Base-by-base conservation (phyloP, 2,329 filamentous ascomycete species). In the Geosmithia putterillii region DNA sequence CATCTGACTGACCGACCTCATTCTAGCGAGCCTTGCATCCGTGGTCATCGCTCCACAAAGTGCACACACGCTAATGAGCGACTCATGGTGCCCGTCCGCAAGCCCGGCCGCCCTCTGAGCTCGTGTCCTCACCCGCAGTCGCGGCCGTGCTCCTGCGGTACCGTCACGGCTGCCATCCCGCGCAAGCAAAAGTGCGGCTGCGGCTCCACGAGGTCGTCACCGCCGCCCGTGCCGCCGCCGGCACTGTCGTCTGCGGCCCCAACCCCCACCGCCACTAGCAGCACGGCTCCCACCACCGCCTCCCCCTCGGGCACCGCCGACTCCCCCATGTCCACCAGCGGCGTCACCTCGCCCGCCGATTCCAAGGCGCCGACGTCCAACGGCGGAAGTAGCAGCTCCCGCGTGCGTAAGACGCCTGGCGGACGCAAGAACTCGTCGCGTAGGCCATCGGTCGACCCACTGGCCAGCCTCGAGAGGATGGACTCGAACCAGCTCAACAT, bases 41-140 rank as follows among this genome's bases (percentile, higher is more conserved):
- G 81, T 54, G 82, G 82, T 45, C 82, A 86, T 60, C 78, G 82
- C 52, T 86, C 82, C 23, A 84, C 81, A 42, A 84, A 83, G 66
- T 86, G 82, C 60, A 79, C 74, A 40, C 82, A 86, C 56, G 71
- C 69, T 47, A 70, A 71, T 49, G 80, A 84, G 52, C 75, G 81
- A 46, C 64, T 84, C 28, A 77, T 86, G 69, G 67, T 84, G 3
- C 77, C 79, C 19, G 82, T 86, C 15, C 74, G 81, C 48, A 85
- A 85, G 54, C 81, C 82, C 15, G 82, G 82, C 17, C 71, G 82
- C 41, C 82, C 81, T 8, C 61, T 86, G 44, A 84, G 79, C 57
- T 72, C 74, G 43, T 86, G 81, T 53, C 80, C 81, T 43, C 81
- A 85, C 52, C 73, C 77, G 7, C 67, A 71, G 23, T 76, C 75